Evolutionary conservation across 768 basidiomycete genomes (phyloP).

Genomic region (Hemileccinum impolitum): DNA sequence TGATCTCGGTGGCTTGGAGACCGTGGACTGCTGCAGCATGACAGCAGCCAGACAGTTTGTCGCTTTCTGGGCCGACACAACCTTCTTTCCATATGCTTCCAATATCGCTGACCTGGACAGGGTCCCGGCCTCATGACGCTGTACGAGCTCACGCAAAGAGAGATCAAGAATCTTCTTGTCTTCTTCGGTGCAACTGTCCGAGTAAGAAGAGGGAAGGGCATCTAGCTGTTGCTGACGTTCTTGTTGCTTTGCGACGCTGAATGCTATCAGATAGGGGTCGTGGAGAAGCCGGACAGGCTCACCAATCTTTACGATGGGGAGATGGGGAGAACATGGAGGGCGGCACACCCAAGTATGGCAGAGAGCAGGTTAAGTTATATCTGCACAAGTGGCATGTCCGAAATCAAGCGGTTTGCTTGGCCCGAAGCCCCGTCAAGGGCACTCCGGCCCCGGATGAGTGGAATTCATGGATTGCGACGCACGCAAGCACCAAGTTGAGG

Average conservation of each 20-base stretch:
- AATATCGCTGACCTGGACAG: conserved; percentile 32
- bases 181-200: conserved; percentile 29
- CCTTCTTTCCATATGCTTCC: conserved; percentile 40
- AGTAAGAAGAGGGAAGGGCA: conserved; percentile 28
- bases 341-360: too few relatives aligned
- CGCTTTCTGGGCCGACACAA: conserved; percentile 36
- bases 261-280: not conserved
- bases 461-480: not conserved
- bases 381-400: not conserved
- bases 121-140: conserved; percentile 25
- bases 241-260: conserved; percentile 34
- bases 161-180: conserved; percentile 36
- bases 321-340: conserved; percentile 29
- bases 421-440: not conserved
- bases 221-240: conserved; percentile 30
- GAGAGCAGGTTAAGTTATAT: not conserved
- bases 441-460: too few relatives aligned
- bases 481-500: not conserved
- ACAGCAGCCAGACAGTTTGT: conserved; percentile 52
- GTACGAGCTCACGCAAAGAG: conserved; percentile 36
- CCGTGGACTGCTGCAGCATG: conserved; percentile 34
- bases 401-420: conserved; percentile 2
- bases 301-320: conserved; percentile 30
- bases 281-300: conserved; percentile 4
- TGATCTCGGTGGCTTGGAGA: conserved; percentile 3